Base-by-base conservation (phyloP, 345 rosid species). In the Citrus medica region DNA sequence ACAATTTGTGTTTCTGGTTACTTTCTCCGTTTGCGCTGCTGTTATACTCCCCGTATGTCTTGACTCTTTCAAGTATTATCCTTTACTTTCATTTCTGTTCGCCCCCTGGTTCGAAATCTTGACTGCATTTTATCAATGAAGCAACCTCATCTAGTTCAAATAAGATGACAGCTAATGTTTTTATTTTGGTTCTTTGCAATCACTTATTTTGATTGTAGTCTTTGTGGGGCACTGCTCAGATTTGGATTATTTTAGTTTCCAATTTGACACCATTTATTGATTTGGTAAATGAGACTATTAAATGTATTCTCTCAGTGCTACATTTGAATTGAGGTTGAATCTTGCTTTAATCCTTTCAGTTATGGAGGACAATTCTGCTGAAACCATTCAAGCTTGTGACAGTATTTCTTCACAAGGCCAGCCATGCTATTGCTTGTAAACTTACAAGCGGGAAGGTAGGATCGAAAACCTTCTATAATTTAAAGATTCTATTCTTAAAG, bases 351-450 rank as follows among this genome's bases (percentile, higher is more conserved):
- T 64, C n/a, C 33, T 67, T 63, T 67, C 77, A 91, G 94, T 86
- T 89, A 19, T 88, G 94, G 92, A 85, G 92, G 84, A 89, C 92
- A 8, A 38, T 91, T 61, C 37, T 91, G 46, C 81, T 91, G 78
- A 89, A 76, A 73, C 94, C 94, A 27, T 91, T 91, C 83, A 89
- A 91, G 85, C 92, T 88, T 33, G 87, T 91, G 28, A 88, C 94
- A 19, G 91, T 91, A 71, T 91, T 91, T 82, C 85, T 91, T 84
- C 94, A 91, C 21, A 90, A 89, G 86, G 89, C 89, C 16, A 91
- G 94, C 83, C 94, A 91, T 73, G 94, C 94, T 16, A 78, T 89
- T 78, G 92, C 92, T 73, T 91, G 94, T 85, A 91, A 81, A 78
- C 92, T 91, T 60, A 91, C 94, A 3, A 85, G 94, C 73, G 92